phyloP scores from a whole-genome alignment of 2,329 filamentous ascomycete species.

The Achaetomium macrosporum region DNA sequence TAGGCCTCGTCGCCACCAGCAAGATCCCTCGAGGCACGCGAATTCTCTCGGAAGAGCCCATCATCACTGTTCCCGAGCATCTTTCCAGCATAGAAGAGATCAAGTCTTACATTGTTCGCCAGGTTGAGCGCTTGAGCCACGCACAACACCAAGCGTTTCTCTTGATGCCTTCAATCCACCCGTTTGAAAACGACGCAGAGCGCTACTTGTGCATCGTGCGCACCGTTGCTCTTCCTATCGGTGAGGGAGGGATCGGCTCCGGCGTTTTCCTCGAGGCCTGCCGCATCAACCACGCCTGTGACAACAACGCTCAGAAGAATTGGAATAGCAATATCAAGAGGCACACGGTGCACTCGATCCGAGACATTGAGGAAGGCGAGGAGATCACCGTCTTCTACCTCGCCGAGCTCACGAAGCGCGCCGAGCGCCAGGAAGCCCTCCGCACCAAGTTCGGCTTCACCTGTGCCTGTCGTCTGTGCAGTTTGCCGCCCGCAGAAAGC shows the following conservation, averaged over 20 bases:
- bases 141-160: conserved; percentile 8
- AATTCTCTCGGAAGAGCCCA: conserved; percentile 7
- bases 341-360: conserved; percentile 8
- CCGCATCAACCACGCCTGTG: conserved; percentile 12
- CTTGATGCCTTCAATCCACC: background rate
- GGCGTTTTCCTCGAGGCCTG: conserved; percentile 9
- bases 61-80: no score
- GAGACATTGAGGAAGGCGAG: conserved; percentile 9
- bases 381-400: conserved; percentile 14
- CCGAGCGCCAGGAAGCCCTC: background rate
- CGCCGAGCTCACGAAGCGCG: background rate
- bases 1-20: conserved; percentile 6
- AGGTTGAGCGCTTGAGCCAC: background rate
- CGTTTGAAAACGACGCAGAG: background rate
- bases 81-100: no score
- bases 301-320: conserved; percentile 6
- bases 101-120: no score
- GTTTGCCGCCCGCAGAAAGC: background rate
- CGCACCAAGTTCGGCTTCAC: conserved; percentile 1
- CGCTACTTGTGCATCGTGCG: background rate
- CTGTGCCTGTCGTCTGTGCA: conserved; percentile 11
- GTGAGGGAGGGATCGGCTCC: no score
- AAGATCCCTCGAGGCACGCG: conserved; percentile 14
- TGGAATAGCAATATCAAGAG: conserved; percentile 6
- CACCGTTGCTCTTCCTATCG: conserved; percentile 10